Percentiles rank a stretch among this genome's conserved stretches.
Evolutionary conservation across 306 rosid species (phyloP).

Genomic region (Vigna hirtella): DNA sequence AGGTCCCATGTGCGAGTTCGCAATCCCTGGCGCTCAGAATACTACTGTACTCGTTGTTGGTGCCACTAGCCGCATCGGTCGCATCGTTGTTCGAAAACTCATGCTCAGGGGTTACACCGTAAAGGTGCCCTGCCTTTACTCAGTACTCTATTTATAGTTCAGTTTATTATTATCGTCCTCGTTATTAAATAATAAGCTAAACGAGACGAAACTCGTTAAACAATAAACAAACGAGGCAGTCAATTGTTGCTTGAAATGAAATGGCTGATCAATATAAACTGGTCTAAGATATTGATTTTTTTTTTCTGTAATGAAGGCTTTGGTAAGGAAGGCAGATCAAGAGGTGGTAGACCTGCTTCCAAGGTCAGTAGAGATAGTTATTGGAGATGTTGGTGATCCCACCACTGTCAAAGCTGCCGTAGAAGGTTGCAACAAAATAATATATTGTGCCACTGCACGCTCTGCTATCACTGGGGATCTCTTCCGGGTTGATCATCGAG

Average conservation of each 20-base stretch:
- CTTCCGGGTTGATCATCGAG: slow-evolving; percentile 84
- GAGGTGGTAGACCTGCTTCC: slow-evolving; percentile 82
- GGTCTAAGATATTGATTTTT: not conserved
- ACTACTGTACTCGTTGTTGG: slow-evolving; percentile 92
- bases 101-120: slow-evolving; percentile 92
- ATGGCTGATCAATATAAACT: too few species aligned
- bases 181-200: too few species aligned
- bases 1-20: slow-evolving; percentile 95
- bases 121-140: slow-evolving; percentile 51
- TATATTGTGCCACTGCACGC: slow-evolving; percentile 96
- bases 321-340: slow-evolving; percentile 79
- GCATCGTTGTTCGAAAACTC: slow-evolving; percentile 89
- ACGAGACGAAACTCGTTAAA: not conserved
- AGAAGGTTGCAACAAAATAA: slow-evolving; percentile 83
- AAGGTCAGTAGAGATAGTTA: slow-evolving; percentile 82
- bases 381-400: slow-evolving; percentile 95
- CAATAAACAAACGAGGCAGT: too few species aligned
- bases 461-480: slow-evolving; percentile 89
- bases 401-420: slow-evolving; percentile 65
- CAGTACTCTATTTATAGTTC: not conserved
- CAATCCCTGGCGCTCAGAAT: slow-evolving; percentile 90
- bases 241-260: too few species aligned
- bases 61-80: slow-evolving; percentile 90
- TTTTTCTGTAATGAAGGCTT: slow-evolving; percentile 64
- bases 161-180: too few species aligned